Base-by-base conservation (phyloP, 2,329 filamentous ascomycete genomes). In the Aureobasidium leucospermi region DNA sequence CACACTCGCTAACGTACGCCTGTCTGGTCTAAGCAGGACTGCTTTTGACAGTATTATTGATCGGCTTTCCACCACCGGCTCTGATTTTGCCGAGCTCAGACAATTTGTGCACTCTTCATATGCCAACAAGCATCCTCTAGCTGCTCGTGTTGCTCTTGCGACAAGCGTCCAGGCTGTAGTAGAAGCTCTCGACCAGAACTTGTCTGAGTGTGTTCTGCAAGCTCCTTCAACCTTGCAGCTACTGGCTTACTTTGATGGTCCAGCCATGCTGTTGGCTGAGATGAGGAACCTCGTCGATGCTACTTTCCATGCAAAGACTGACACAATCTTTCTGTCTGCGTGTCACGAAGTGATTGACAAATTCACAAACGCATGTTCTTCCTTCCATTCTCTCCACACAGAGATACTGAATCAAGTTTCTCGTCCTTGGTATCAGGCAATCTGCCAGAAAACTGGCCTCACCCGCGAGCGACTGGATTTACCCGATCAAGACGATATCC, bases 381-480 rank as follows among this genome's bases (percentile, higher is more conserved):
- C 23, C 3, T 57, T 51, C 8, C 45, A 39, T 1, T 6, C 19
- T 7, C 46, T 58, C 6, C 32, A 61, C 39, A 5, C 85, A 15
- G 84, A 90, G 62, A 78, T 93, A 0, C 71, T 94, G 15, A 76
- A 78, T 46, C 77, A 81, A 41, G 83, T 87, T 1, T 84, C 84
- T 1, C 73, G 74, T 31, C 87, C 87, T 0, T 91, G 86, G 82
- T 74, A 88, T 8, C 80, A 85, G 56, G 81, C 86, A 55, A 76
- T 88, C 7, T 81, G 87, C 64, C 84, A 86, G 67, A 94, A 89
- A 89, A 83, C 92, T 61, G 90, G 90, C 0, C 79, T 89, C 10
- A 63, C 58, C 80, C 65, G 79, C 67, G 19, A 23, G 10, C 16
- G 31, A 1, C n/a, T 43, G 16, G 59, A 41, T 3, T 88, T 89